phyloP scores from a whole-genome alignment of 2,329 filamentous ascomycete species.

The Claviceps arundinis region DNA sequence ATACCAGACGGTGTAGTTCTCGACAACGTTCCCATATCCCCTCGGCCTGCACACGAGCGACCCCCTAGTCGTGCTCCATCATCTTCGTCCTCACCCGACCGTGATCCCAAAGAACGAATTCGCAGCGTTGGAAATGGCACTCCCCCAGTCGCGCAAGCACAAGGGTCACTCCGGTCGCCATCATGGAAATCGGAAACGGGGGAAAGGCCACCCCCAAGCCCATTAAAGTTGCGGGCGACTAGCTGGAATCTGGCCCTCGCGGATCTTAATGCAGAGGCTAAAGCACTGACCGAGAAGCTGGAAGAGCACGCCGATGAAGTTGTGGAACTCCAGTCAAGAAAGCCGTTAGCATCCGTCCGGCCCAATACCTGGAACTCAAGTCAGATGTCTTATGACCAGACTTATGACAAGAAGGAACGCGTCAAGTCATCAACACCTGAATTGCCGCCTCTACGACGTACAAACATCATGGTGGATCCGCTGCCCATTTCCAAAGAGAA shows the following conservation, averaged over 20 bases:
- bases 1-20: constrained; percentile 68
- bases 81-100: constrained; percentile 39
- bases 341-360: constrained; percentile 18
- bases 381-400: constrained; percentile 18
- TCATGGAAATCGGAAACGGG: constrained; percentile 36
- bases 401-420: constrained; percentile 34
- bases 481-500: constrained; percentile 77
- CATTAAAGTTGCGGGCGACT: constrained; percentile 44
- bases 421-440: constrained; percentile 56
- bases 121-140: constrained; percentile 52
- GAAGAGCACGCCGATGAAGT: constrained; percentile 62
- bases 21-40: constrained; percentile 73
- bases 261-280: constrained; percentile 59
- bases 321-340: constrained; percentile 23
- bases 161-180: constrained; percentile 46
- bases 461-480: constrained; percentile 74
- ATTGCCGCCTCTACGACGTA: constrained; percentile 54
- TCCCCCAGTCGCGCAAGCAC: constrained; percentile 43
- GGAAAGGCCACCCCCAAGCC: constrained; percentile 23
- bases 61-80: constrained; percentile 40
- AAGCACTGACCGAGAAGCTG: constrained; percentile 64
- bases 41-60: constrained; percentile 46
- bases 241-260: constrained; percentile 63
- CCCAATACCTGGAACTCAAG: constrained; percentile 28
- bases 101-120: constrained; percentile 35